Percentiles rank a stretch among this genome's conserved stretches.
phyloP scores from a whole-genome alignment of 2,329 filamentous ascomycete genomes.

The Cladophialophora yegresii region DNA sequence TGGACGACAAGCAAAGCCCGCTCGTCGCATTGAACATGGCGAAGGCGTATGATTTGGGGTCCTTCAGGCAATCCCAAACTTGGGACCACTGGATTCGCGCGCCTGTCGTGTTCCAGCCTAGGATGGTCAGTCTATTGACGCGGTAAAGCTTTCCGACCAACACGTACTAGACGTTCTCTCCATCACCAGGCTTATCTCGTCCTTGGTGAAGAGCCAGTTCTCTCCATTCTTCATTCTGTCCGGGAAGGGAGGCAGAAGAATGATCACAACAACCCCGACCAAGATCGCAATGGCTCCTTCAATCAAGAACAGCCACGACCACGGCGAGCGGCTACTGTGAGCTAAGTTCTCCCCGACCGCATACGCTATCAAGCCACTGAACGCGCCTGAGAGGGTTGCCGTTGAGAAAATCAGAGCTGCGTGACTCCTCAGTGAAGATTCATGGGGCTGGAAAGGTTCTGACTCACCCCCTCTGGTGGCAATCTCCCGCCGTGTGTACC shows the following conservation, averaged over 20 bases:
- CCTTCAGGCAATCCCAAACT: slow-evolving; percentile 11
- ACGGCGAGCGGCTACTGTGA: not conserved
- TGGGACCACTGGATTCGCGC: slow-evolving; percentile 13
- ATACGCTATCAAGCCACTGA: slow-evolving; percentile 9
- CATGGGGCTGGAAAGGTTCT: not conserved
- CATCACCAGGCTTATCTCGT: slow-evolving; percentile 2
- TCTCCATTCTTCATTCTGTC: slow-evolving; percentile 44
- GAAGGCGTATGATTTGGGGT: slow-evolving; percentile 17
- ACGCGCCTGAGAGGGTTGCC: not conserved
- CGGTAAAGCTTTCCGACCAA: not conserved
- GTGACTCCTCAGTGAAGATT: not conserved
- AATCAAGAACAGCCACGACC: slow-evolving; percentile 11
- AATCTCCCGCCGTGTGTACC: slow-evolving; percentile 3
- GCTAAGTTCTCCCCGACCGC: not conserved
- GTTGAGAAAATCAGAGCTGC: slow-evolving; percentile 11
- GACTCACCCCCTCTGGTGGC: slow-evolving; percentile 4
- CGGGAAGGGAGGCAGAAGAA: not conserved
- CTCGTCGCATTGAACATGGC: slow-evolving; percentile 2
- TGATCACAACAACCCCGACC: not conserved
- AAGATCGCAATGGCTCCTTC: slow-evolving; percentile 1
- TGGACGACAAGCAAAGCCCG: slow-evolving; percentile 13
- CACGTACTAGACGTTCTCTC: slow-evolving; percentile 2
- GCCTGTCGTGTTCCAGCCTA: slow-evolving; percentile 15
- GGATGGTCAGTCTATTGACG: not conserved
- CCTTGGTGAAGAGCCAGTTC: slow-evolving; percentile 7